Evolutionary conservation across 2,329 filamentous ascomycete species (phyloP), one percentile per base, ranked within the genome.

Genomic region (Pseudopithomyces maydicus): DNA sequence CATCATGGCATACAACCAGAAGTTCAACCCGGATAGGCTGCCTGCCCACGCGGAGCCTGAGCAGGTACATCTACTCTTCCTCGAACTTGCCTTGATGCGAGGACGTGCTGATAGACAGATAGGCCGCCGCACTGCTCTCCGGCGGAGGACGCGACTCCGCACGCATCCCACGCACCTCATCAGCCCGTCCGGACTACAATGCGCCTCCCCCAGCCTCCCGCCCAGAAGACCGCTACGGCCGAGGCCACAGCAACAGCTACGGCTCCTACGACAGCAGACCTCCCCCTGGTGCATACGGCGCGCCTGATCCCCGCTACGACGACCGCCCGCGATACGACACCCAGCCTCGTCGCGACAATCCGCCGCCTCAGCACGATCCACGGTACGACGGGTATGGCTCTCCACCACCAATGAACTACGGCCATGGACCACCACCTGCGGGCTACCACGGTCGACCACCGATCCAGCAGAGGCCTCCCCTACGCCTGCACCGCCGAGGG

Each of bases 21-120:
- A 89, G 54, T 95, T 92, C 81, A 96, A 99, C 77, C 93, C 93
- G 33, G 94, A 99, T 81, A 91, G 92, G 74, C 87, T 99, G 63
- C 94, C 94, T 74, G 92, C 92, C 90, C 90, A 92, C 74, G 89
- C 89, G 59, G 89, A 92, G 78, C 90, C 90, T 42, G 89, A 92
- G 64, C 82, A 86, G 78, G 87, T 89, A 80, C 55, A 69, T 67
- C 20, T 36, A 12, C 44, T 33, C n/a, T n/a, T n/a, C n/a, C n/a
- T n/a, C n/a, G n/a, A 39, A 14, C 29, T 3, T 33, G 12, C 44
- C 17, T 12, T 12, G 12, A 10, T 20, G 11, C 7, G 22, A 29
- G 3, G 14, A n/a, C 45, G 32, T 33, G 42, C 8, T 46, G 35
- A n/a, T 15, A 19, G 38, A 10, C 15, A 10, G 32, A 19, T 54